Percentiles rank a stretch among this genome's conserved stretches.
Conservation (phyloP, 2,329 filamentous ascomycete species). For the Phaeosphaeriaceae sp. region DNA sequence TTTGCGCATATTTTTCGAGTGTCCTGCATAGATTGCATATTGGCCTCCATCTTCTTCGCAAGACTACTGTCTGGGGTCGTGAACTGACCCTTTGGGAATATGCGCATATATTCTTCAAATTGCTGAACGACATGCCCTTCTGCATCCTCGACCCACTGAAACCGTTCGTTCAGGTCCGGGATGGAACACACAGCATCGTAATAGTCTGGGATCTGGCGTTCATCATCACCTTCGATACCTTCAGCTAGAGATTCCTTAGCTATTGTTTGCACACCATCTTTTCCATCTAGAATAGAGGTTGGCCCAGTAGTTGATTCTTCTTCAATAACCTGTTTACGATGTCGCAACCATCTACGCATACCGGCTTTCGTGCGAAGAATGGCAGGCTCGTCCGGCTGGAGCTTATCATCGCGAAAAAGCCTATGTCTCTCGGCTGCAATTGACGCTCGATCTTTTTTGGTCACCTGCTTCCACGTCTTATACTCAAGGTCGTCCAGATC, state of each 20-base stretch:
- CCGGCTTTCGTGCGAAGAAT: constrained; percentile 82
- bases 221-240: constrained; percentile 83
- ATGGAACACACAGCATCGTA: constrained; percentile 87
- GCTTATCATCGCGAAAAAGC: constrained; percentile 81
- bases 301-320: constrained; percentile 55
- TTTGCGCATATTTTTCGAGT: constrained; percentile 95
- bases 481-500: constrained; percentile 90
- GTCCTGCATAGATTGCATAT: constrained; percentile 94
- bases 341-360: constrained; percentile 86
- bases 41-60: constrained; percentile 81
- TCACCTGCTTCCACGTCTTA: constrained; percentile 98
- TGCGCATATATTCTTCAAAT: constrained; percentile 79
- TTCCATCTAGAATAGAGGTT: constrained; percentile 53
- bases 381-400: constrained; percentile 88
- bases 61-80: constrained; percentile 75
- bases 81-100: constrained; percentile 79
- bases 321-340: constrained; percentile 69
- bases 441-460: constrained; percentile 90
- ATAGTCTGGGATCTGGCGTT: constrained; percentile 88
- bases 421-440: constrained; percentile 85
- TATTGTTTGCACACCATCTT: constrained; percentile 56
- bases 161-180: constrained; percentile 77
- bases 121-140: constrained; percentile 90
- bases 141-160: constrained; percentile 88
- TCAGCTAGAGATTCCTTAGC: constrained; percentile 83